Base-by-base conservation (phyloP, 2,329 filamentous ascomycete genomes). In the Fusarium xyrophilum region DNA sequence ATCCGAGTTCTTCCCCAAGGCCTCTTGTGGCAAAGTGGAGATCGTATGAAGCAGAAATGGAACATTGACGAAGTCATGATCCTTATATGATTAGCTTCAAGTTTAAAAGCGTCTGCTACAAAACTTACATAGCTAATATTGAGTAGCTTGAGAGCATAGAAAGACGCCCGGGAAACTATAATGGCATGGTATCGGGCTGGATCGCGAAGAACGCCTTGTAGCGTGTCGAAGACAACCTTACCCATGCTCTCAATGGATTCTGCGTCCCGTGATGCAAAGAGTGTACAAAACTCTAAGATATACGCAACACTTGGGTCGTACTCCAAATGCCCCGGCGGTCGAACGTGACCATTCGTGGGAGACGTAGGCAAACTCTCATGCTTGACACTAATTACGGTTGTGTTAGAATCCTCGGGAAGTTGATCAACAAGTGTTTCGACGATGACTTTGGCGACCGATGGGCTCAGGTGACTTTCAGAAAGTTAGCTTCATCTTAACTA, bases 31-130 rank as follows among this genome's bases (percentile, higher is more conserved):
- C 75, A 98, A 92, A 67, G 90, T 93, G 2, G 94, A 96, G 65
- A 99, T 93, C 3, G 91, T 91, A 77, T 99, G 96, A 15, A 99
- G 86, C 11, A 98, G 87, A 52, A 98, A 92, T 3, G 96, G 96
- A 2, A 94, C 92, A 60, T 96, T 92, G 74, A 97, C 90, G 77
- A 96, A 97, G 73, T 96, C 92, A 74, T 95, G 88, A 71, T 97
- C 91, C 91, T 94, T 70, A 54, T 50, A 43, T 14, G 72, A 56
- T 78, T 44, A 79, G 72, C 50, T 30, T 15, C 25, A 3, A 12
- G 12, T 27, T 40, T 19, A 6, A 21, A 19, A n/a, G n/a, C 7
- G 10, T 30, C 13, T 43, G 23, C 15, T n/a, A 8, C 14, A 44
- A 21, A 35, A 82, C 91, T 82, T 85, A 94, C 92, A 79, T 97